Percentiles rank a stretch among this genome's conserved stretches.
Evolutionary conservation across 495 filamentous ascomycete genomes (phyloP).

Genomic region (Podospora conica): DNA sequence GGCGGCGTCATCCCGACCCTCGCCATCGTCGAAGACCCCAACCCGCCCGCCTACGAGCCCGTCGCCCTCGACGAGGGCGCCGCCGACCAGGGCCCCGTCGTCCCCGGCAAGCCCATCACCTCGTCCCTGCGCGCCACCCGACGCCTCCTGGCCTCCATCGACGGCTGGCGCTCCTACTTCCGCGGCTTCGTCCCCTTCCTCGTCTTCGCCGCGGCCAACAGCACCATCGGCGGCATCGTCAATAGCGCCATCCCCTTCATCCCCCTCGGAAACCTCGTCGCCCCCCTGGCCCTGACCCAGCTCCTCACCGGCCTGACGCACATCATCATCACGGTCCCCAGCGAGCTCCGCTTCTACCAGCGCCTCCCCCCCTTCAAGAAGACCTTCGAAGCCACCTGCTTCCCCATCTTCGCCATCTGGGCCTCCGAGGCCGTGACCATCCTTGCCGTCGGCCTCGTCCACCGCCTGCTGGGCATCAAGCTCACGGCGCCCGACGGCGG

Average conservation of each 20-base stretch:
- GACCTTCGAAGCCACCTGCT: conserved; percentile 38
- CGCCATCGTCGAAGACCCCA: conserved; percentile 46
- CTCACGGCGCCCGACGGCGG: conserved; percentile 15
- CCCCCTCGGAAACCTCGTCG: conserved; percentile 29
- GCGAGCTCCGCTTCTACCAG: conserved; percentile 32
- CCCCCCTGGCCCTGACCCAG: conserved; percentile 31
- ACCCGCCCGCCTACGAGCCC: conserved; percentile 42
- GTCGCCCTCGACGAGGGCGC: conserved; percentile 32
- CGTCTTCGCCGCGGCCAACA: conserved; percentile 16
- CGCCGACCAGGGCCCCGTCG: conserved; percentile 19
- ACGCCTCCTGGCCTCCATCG: conserved; percentile 31
- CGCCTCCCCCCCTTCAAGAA: conserved; percentile 41
- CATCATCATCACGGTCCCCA: conserved; percentile 39
- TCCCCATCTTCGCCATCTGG: conserved; percentile 33
- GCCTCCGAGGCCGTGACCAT: conserved; percentile 22
- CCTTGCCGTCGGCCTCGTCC: conserved; percentile 24
- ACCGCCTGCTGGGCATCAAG: conserved; percentile 24
- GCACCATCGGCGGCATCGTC: conserved; percentile 20
- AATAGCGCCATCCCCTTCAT: conserved; percentile 15
- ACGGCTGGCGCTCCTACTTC: conserved; percentile 36
- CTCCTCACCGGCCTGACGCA: conserved; percentile 40
- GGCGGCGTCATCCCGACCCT: conserved; percentile 37
- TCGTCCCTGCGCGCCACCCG: conserved; percentile 38
- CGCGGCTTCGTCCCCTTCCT: conserved; percentile 33
- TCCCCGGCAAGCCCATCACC: conserved; percentile 29